These are phyloP conservation scores for Termitomyces sp. DNA, from an alignment of 768 basidiomycete species.

Conservation along the genomic window DNA sequence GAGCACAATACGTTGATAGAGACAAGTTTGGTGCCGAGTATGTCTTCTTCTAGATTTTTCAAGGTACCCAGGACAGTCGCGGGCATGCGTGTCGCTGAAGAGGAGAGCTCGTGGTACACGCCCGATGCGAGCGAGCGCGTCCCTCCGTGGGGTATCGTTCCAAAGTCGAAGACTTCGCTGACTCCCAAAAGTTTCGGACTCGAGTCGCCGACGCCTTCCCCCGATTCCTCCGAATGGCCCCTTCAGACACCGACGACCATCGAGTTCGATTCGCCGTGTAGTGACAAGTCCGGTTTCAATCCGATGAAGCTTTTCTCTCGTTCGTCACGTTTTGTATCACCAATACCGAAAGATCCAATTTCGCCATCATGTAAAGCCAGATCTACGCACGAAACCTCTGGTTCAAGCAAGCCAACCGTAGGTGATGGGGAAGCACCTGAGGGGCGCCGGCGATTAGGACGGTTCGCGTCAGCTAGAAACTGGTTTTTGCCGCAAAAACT, in stretches of 20 bases:
- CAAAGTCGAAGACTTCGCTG: neutral
- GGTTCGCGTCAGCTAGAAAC: conserved; percentile 8
- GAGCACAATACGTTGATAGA: conserved; percentile 1
- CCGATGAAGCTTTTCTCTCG: conserved; percentile 11
- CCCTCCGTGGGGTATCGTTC: neutral
- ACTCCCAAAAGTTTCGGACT: conserved; percentile 4
- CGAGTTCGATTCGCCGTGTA: neutral
- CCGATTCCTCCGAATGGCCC: neutral
- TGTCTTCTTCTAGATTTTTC: conserved; percentile 8
- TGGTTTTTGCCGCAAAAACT: conserved; percentile 13
- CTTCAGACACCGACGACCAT: neutral
- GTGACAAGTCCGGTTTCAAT: conserved; percentile 5
- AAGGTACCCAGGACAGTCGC: neutral
- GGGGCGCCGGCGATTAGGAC: conserved; percentile 1
- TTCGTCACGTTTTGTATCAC: conserved; percentile 2
- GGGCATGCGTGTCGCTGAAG: neutral
- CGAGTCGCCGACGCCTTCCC: neutral
- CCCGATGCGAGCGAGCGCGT: neutral
- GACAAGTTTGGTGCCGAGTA: neutral
- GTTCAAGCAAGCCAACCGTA: neutral
- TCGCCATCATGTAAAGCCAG: neutral
- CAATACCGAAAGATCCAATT: neutral
- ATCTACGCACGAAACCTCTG: neutral
- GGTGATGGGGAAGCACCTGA: neutral
- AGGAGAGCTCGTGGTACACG: neutral